Evolutionary conservation across 2,329 filamentous ascomycete genomes (phyloP).

Genomic region (Colletotrichum tofieldiae): DNA sequence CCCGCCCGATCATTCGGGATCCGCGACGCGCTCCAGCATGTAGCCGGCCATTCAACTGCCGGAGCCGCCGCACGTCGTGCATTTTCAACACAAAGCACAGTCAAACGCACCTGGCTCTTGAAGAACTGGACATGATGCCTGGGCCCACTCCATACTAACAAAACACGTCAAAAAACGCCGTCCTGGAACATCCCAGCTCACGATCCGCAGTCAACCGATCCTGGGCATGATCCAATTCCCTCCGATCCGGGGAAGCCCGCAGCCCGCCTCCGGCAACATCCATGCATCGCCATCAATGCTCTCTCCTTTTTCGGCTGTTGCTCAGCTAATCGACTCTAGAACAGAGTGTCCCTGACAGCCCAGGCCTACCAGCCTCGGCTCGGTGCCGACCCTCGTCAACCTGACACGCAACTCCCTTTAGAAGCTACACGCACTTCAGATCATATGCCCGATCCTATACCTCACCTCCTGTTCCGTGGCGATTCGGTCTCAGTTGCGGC

Average conservation of each 20-base stretch:
- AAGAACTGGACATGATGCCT: no score
- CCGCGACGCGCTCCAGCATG: constrained; percentile 22
- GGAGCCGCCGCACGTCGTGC: neutral
- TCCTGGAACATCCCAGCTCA: constrained; percentile 9
- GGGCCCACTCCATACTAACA: neutral
- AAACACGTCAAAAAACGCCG: neutral
- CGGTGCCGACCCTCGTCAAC: constrained; percentile 9
- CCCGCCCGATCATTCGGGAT: neutral
- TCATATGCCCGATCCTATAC: neutral
- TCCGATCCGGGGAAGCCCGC: constrained; percentile 25
- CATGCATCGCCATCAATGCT: constrained; percentile 33
- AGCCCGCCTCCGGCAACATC: constrained; percentile 29
- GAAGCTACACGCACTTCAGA: neutral
- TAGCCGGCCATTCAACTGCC: constrained; percentile 9
- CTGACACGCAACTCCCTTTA: neutral
- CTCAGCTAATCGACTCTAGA: neutral
- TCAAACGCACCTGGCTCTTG: neutral
- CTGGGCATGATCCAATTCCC: neutral
- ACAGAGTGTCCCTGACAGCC: neutral
- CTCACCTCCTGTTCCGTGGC: neutral
- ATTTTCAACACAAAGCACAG: no score
- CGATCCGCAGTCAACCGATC: neutral
- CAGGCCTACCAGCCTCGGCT: neutral
- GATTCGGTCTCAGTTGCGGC: neutral
- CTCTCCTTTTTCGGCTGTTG: neutral